Percentiles rank a stretch among this genome's conserved stretches.
These are phyloP conservation scores for Leucogyrophana mollusca DNA, from an alignment of 768 basidiomycete species.

Conservation along the genomic window DNA sequence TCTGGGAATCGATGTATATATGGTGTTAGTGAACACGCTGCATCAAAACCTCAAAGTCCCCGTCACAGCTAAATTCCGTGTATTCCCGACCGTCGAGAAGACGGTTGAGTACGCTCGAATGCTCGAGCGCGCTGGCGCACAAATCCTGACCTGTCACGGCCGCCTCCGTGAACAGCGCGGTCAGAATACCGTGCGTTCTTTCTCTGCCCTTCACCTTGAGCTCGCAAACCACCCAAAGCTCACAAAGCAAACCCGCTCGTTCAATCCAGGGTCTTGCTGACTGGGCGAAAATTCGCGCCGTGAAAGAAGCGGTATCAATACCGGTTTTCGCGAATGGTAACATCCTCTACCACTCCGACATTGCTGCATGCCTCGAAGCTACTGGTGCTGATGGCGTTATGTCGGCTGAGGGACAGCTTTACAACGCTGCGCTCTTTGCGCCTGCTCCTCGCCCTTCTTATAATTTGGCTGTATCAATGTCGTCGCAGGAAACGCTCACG, in stretches of 20 bases:
- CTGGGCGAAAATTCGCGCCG: constrained; percentile 86
- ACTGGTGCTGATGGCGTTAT: constrained; percentile 94
- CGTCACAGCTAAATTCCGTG: constrained; percentile 94
- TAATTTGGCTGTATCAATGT: not conserved
- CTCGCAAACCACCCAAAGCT: too few species aligned
- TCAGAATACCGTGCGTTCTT: constrained; percentile 59
- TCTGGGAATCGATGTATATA: not conserved
- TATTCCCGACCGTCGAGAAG: constrained; percentile 81
- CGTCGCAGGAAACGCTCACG: too few species aligned
- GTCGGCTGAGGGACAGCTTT: constrained; percentile 93
- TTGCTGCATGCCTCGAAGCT: constrained; percentile 70
- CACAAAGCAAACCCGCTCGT: too few species aligned
- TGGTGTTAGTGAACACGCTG: constrained; percentile 70
- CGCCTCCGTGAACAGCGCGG: constrained; percentile 91
- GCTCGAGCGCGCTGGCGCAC: constrained; percentile 93
- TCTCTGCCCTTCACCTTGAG: constrained; percentile 3
- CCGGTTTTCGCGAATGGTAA: constrained; percentile 99
- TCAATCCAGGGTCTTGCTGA: constrained; percentile 89
- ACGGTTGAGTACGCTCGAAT: constrained; percentile 95
- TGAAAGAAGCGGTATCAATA: constrained; percentile 85
- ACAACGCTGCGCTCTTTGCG: constrained; percentile 83
- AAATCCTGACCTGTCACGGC: constrained; percentile 93
- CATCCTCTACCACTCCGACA: constrained; percentile 83
- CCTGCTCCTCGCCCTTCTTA: constrained; percentile 18
- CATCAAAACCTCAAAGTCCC: constrained; percentile 86